phyloP scores from a whole-genome alignment of 768 basidiomycete genomes.

The Mycena albidolilacea region DNA sequence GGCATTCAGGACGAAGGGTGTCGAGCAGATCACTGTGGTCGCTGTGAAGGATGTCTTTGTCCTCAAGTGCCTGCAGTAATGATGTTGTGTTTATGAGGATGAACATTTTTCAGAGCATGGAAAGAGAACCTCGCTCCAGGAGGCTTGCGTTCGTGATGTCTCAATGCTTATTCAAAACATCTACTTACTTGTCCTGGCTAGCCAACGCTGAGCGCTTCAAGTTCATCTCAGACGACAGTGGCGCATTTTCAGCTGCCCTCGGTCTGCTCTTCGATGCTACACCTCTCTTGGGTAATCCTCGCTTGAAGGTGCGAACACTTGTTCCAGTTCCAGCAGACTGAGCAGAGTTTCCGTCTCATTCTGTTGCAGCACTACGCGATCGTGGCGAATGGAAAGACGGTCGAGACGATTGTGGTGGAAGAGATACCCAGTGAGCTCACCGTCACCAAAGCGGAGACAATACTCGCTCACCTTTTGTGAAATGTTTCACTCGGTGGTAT shows the following conservation, averaged over 20 bases:
- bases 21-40: constrained; percentile 79
- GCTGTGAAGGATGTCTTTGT: constrained; percentile 88
- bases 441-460: no score
- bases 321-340: not conserved
- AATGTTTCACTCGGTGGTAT: no score
- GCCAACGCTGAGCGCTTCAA: constrained; percentile 53
- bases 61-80: constrained; percentile 59
- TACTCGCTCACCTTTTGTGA: no score
- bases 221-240: constrained; percentile 81
- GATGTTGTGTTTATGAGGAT: not conserved
- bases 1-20: constrained; percentile 83
- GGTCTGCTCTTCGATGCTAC: constrained; percentile 78
- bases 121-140: constrained; percentile 71
- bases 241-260: constrained; percentile 64
- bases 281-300: constrained; percentile 73
- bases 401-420: constrained; percentile 63
- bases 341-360: not conserved
- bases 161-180: not conserved
- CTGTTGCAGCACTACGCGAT: constrained; percentile 58
- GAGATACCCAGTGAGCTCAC: constrained; percentile 12
- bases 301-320: constrained; percentile 67
- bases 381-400: constrained; percentile 63
- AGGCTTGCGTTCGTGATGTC: constrained; percentile 64
- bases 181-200: constrained; percentile 43
- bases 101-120: constrained; percentile 66